Evolutionary conservation across 495 filamentous ascomycete genomes (phyloP).

Genomic region (Viridothelium virens): DNA sequence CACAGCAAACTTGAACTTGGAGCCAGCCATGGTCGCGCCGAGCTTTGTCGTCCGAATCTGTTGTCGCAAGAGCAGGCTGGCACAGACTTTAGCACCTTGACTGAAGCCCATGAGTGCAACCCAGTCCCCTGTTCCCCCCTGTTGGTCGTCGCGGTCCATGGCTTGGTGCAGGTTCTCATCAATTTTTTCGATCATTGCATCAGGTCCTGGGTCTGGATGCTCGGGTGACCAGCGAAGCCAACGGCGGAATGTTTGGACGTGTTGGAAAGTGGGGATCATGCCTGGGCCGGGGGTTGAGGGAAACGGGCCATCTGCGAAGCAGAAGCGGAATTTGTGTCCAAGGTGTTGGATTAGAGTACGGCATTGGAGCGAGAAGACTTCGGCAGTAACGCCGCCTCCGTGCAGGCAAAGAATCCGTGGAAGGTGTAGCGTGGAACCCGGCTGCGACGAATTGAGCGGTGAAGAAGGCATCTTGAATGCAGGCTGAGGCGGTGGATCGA

Average conservation of each 20-base stretch:
- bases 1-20: too few relatives aligned
- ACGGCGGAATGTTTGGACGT: slow-evolving; percentile 49
- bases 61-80: too few relatives aligned
- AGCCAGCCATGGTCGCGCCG: too few relatives aligned
- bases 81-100: too few relatives aligned
- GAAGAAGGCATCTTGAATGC: too few relatives aligned
- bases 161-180: slow-evolving; percentile 12
- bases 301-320: slow-evolving; percentile 54
- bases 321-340: slow-evolving; percentile 45
- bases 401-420: slow-evolving; percentile 63
- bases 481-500: too few relatives aligned
- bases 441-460: too few relatives aligned
- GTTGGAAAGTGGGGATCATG: slow-evolving; percentile 46
- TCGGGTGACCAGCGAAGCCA: slow-evolving; percentile 49
- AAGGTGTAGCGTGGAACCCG: background rate
- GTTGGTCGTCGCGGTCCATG: too few relatives aligned
- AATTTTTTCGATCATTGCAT: slow-evolving; percentile 33
- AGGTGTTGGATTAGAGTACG: slow-evolving; percentile 44
- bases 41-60: too few relatives aligned
- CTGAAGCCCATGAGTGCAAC: too few relatives aligned
- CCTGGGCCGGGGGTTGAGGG: slow-evolving; percentile 42
- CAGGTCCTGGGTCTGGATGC: slow-evolving; percentile 39
- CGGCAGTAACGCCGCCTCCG: slow-evolving; percentile 55
- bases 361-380: slow-evolving; percentile 53
- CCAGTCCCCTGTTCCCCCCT: too few relatives aligned